Evolutionary conservation across 225 moss, liverwort and hornwort species (phyloP).

Genomic region (Physcomitrellopsis africana): DNA sequence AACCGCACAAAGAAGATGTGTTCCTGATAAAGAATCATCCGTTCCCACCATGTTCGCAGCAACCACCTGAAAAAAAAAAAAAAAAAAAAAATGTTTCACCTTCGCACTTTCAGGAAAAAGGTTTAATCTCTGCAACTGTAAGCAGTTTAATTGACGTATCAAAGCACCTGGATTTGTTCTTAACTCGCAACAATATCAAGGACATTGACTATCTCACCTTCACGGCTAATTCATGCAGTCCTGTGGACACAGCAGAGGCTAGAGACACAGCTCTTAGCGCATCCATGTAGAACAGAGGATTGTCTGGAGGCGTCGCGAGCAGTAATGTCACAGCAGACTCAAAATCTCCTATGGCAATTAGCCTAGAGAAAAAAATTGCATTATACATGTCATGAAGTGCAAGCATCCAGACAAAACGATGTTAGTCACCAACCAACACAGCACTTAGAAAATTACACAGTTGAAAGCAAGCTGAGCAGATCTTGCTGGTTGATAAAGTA

Average conservation of each 20-base stretch:
- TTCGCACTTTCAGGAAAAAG: conserved; percentile 1
- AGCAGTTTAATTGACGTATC: conserved; percentile 3
- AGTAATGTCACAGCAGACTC: conserved; percentile 95
- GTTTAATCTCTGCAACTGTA: conserved; percentile 9
- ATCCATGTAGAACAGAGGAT: conserved; percentile 92
- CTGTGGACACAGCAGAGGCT: conserved; percentile 96
- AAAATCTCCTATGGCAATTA: conserved; percentile 91
- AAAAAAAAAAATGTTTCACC: not conserved
- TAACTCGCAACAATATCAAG: conserved; percentile 8
- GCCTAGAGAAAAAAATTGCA: conserved; percentile 56
- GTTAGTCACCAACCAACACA: conserved; percentile 27
- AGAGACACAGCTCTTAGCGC: conserved; percentile 96
- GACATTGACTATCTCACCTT: conserved; percentile 58
- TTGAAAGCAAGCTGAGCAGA: conserved; percentile 1
- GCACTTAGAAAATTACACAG: conserved; percentile 7
- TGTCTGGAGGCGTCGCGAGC: conserved; percentile 88
- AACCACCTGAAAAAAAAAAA: conserved; percentile 89
- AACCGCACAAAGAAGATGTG: conserved; percentile 97
- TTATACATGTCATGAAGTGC: conserved; percentile 10
- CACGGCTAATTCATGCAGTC: conserved; percentile 92
- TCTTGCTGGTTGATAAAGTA: not conserved
- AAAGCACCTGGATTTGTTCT: not conserved
- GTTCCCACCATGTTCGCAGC: conserved; percentile 99
- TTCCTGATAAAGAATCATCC: conserved; percentile 92
- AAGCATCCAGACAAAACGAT: conserved; percentile 17